These are phyloP conservation scores for Ceratocystis huliohia DNA, from an alignment of 2,329 filamentous ascomycete species.

Conservation along the genomic window DNA sequence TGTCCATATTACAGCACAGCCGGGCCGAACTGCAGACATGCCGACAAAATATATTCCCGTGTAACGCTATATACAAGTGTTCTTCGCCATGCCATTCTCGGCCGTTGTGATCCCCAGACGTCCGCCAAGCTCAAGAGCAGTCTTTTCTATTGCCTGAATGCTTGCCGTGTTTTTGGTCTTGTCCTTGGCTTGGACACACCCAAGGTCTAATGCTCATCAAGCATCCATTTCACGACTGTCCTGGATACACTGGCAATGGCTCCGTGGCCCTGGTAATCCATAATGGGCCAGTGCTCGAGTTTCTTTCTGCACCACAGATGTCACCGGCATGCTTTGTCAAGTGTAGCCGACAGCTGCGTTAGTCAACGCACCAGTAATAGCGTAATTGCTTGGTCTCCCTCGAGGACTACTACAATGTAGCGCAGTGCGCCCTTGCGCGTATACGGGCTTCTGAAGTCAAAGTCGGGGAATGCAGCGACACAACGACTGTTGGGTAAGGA, in stretches of 20 bases:
- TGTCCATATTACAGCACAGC: neutral
- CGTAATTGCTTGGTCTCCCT: neutral
- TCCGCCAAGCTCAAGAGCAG: too few relatives aligned
- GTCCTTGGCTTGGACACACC: too few relatives aligned
- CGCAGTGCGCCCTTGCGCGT: neutral
- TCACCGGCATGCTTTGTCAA: neutral
- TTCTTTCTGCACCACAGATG: neutral
- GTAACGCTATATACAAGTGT: too few relatives aligned
- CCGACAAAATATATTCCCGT: too few relatives aligned
- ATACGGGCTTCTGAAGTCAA: neutral
- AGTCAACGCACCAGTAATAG: neutral
- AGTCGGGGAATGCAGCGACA: neutral
- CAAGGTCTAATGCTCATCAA: too few relatives aligned
- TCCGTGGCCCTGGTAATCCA: neutral
- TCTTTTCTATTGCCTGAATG: too few relatives aligned
- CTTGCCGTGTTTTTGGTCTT: too few relatives aligned
- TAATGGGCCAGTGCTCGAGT: neutral
- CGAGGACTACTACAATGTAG: neutral
- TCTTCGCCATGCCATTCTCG: too few relatives aligned
- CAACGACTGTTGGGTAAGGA: neutral
- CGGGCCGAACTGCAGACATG: neutral
- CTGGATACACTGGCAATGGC: neutral
- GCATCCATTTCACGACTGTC: neutral
- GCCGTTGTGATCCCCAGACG: too few relatives aligned
- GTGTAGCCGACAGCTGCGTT: neutral